Percentiles rank a stretch among this genome's conserved stretches.
Conservation (phyloP, 177 flowering plant species). For the Vitis hybrid region DNA sequence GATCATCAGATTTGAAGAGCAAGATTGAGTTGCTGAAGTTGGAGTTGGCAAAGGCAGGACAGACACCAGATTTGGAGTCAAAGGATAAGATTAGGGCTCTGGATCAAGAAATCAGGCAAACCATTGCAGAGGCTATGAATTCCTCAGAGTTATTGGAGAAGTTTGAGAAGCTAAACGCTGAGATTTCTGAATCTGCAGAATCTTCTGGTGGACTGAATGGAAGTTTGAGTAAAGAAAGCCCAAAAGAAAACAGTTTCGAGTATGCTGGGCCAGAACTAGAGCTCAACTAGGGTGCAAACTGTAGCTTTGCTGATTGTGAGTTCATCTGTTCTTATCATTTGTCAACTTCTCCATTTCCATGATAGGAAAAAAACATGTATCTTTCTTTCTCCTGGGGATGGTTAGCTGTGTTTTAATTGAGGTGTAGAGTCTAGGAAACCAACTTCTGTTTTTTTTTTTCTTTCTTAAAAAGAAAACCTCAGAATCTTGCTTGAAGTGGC, state of each 20-base stretch:
- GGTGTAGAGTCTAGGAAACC: no score
- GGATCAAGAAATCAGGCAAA: constrained; percentile 54
- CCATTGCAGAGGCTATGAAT: constrained; percentile 44
- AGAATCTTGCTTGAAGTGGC: no score
- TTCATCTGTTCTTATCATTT: constrained; percentile 3
- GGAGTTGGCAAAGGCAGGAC: constrained; percentile 57
- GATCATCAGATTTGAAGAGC: constrained; percentile 56
- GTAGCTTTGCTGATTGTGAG: constrained; percentile 43
- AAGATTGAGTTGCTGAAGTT: constrained; percentile 56
- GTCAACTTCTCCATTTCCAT: no score
- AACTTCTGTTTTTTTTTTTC: no score
- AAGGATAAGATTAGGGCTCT: constrained; percentile 56
- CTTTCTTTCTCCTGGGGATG: no score
- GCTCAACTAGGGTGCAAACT: constrained; percentile 30
- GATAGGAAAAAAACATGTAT: no score
- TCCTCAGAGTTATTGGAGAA: constrained; percentile 46
- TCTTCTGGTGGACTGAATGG: constrained; percentile 35
- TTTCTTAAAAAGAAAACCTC: no score
- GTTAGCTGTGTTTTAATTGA: no score
- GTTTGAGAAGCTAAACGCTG: constrained; percentile 46
- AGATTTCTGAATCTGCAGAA: constrained; percentile 34
- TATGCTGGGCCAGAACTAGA: constrained; percentile 32
- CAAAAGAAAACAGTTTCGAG: constrained; percentile 20
- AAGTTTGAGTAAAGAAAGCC: constrained; percentile 22
- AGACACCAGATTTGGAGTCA: constrained; percentile 42